Base-by-base conservation (phyloP, 768 basidiomycete genomes). In the Boletellus ananas region DNA sequence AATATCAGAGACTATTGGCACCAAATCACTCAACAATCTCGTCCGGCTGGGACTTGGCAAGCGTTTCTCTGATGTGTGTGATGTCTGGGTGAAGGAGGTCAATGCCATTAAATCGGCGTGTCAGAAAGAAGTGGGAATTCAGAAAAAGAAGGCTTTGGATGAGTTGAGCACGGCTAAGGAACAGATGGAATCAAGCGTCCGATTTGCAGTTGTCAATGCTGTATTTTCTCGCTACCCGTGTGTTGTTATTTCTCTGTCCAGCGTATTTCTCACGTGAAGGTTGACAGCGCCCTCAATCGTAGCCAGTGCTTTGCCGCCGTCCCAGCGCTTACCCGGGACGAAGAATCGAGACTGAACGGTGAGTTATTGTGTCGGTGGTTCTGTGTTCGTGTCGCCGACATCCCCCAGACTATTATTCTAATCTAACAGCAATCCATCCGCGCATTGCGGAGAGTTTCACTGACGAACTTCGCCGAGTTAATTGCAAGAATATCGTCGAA, bases 11-110 rank as follows among this genome's bases (percentile, higher is more conserved):
- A 37, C 48, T 4, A 44, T 72, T 8, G 5, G 45, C 16, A 59
- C 59, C 23, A 66, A 51, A 16, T 61, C 59, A 6, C 49, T 76
- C 16, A 47, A 57, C 2, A 54, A 64, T 17, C 60, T 75, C 7
- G 27, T 68, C 14, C 55, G 59, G 10, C 29, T 62, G 17, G 74
- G 70, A 0, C 64, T 74, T 9, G 21, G 29, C n/a, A 59, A 57
- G 21, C 67, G 71, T 42, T 71, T 59, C 29, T 60, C 63, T 12
- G 44, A 47, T 0, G 57, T 56, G 10, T 61, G 63, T 35, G 27
- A 38, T 6, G 52, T 60, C 3, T 73, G 68, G 68, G 23, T 35
- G 21, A 54, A 50, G 34, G 47, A 56, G n/a, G 38, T 66, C 3
- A 43, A 25, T 3, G 14, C 47, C 13, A 52, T 66, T 11, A 49